Evolutionary conservation across 148 eudicot genomes (phyloP).

Genomic region (Drosera capensis): DNA sequence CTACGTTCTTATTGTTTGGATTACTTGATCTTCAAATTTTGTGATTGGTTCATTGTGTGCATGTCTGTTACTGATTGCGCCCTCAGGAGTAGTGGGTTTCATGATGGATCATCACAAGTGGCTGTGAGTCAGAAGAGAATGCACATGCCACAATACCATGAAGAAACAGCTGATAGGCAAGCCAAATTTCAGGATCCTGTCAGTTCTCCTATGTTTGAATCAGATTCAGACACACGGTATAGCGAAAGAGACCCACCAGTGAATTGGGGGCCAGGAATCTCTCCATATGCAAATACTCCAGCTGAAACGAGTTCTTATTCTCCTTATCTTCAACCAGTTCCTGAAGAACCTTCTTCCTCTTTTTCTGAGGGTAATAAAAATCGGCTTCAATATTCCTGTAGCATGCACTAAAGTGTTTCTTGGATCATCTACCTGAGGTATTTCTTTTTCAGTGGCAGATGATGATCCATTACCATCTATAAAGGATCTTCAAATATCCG

Average conservation of each 20-base stretch:
- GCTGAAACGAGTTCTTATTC: conserved; percentile 61
- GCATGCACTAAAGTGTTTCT: no score
- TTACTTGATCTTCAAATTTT: no score
- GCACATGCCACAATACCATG: conserved; percentile 16
- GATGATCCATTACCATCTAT: conserved; percentile 80
- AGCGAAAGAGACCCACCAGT: conserved; percentile 32
- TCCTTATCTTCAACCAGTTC: conserved; percentile 64
- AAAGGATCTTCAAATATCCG: conserved; percentile 79
- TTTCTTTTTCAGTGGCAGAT: conserved; percentile 52
- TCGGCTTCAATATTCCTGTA: conserved; percentile 4
- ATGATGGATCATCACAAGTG: conserved; percentile 20
- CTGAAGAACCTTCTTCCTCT: conserved; percentile 82
- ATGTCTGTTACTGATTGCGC: conserved; percentile 5
- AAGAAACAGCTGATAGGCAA: conserved; percentile 29
- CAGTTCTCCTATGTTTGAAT: conserved; percentile 36
- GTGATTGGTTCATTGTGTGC: no score
- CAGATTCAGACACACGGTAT: conserved; percentile 33
- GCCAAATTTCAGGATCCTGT: conserved; percentile 71
- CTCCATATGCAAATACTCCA: conserved; percentile 29
- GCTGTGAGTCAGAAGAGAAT: conserved; percentile 23
- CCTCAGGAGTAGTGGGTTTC: conserved; percentile 30
- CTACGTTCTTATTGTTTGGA: no score
- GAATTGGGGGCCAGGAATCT: conserved; percentile 45
- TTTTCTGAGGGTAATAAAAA: conserved; percentile 60
- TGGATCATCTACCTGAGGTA: conserved; percentile 4